Percentiles rank a stretch among this genome's conserved stretches.
Evolutionary conservation across 495 filamentous ascomycete genomes (phyloP).

Genomic region (Glonium stellatum): DNA sequence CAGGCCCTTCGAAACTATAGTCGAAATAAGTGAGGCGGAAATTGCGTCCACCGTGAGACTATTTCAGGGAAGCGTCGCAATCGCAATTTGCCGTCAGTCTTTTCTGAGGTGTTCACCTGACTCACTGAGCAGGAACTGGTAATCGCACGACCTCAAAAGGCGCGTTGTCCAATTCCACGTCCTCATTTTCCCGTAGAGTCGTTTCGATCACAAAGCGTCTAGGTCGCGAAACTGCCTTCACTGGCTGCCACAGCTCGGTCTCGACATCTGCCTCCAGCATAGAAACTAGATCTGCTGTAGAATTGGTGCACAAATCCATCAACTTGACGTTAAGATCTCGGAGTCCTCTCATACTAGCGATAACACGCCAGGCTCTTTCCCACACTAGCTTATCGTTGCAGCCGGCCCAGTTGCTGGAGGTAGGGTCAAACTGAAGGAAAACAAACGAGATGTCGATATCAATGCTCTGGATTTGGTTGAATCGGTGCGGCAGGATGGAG

Average conservation of each 20-base stretch:
- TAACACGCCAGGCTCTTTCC: conserved; percentile 2
- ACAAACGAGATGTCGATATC: background rate
- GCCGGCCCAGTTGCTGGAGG: background rate
- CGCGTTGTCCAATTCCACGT: background rate
- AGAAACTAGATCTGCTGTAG: background rate
- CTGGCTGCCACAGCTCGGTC: background rate
- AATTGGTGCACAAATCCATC: background rate
- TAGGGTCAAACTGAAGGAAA: background rate
- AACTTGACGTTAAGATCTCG: background rate
- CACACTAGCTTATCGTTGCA: conserved; percentile 2
- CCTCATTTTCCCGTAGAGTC: background rate
- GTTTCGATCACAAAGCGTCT: conserved; percentile 1
- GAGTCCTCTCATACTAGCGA: conserved; percentile 2
- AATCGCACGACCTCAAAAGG: background rate
- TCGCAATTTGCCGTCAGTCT: too few species aligned
- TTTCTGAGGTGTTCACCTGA: background rate
- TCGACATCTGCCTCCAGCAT: conserved; percentile 1
- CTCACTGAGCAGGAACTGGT: background rate
- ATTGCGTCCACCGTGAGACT: too few species aligned
- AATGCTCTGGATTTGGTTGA: background rate
- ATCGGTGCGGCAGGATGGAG: background rate
- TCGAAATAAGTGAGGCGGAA: too few species aligned
- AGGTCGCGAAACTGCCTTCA: background rate
- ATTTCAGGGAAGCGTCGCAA: too few species aligned
- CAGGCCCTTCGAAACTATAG: too few species aligned